These are phyloP conservation scores for Pseudovirgaria hyperparasitica DNA, from an alignment of 2,329 filamentous ascomycete species.

Conservation along the genomic window DNA sequence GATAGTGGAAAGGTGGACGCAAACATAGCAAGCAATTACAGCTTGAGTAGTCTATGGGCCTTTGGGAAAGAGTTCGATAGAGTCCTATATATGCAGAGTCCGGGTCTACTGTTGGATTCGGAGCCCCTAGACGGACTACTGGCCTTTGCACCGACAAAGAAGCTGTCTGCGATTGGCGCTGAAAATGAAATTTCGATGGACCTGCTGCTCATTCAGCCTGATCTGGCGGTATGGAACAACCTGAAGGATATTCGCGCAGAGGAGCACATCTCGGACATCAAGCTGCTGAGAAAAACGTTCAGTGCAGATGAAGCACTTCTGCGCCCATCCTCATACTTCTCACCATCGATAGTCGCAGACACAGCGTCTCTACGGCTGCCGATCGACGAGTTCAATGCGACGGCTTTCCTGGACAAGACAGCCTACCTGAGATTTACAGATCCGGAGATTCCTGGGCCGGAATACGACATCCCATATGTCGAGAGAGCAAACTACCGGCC, in stretches of 20 bases:
- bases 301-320: slow-evolving; percentile 19
- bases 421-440: slow-evolving; percentile 35
- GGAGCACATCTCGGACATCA: slow-evolving; percentile 15
- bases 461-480: slow-evolving; percentile 35
- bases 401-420: slow-evolving; percentile 27
- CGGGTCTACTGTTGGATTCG: slow-evolving; percentile 33
- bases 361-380: slow-evolving; percentile 17
- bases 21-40: too few relatives aligned
- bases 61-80: too few relatives aligned
- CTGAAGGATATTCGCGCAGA: slow-evolving; percentile 16
- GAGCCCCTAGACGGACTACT: slow-evolving; percentile 32
- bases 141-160: slow-evolving; percentile 25
- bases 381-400: slow-evolving; percentile 30
- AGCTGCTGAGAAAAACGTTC: slow-evolving; percentile 21
- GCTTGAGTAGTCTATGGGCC: too few relatives aligned
- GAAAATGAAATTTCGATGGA: slow-evolving; percentile 22
- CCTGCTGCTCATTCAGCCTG: slow-evolving; percentile 24
- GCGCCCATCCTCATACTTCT: slow-evolving; percentile 16
- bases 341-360: slow-evolving; percentile 24
- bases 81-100: slow-evolving; percentile 30
- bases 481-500: slow-evolving; percentile 29
- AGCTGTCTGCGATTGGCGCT: slow-evolving; percentile 22
- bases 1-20: too few relatives aligned
- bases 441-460: slow-evolving; percentile 35
- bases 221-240: slow-evolving; percentile 17